phyloP scores from a whole-genome alignment of 495 filamentous ascomycete species.

The Aspergillus biplanus region DNA sequence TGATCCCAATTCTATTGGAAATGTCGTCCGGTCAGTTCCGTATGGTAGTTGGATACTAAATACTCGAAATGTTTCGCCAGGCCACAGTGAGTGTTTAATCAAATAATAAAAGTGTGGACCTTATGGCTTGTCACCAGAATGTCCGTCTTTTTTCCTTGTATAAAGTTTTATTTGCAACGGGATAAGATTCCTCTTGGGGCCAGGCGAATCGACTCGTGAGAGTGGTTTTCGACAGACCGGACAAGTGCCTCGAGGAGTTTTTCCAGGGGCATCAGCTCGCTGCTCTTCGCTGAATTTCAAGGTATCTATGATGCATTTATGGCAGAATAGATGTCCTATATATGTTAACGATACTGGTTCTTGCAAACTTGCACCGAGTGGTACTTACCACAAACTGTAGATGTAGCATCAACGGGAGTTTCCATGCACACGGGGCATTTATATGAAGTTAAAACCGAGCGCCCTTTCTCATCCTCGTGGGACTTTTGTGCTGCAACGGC shows the following conservation, averaged over 20 bases:
- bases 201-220: slow-evolving; percentile 30
- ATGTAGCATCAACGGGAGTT: slow-evolving; percentile 68
- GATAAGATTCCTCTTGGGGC: slow-evolving; percentile 46
- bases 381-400: slow-evolving; percentile 80
- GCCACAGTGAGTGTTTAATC: not conserved
- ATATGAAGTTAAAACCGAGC: slow-evolving; percentile 57
- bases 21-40: not conserved
- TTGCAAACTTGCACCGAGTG: not conserved
- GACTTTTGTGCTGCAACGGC: slow-evolving; percentile 54
- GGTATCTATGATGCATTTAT: slow-evolving; percentile 76
- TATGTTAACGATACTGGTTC: slow-evolving; percentile 1
- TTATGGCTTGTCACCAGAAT: not conserved
- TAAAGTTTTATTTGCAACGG: slow-evolving; percentile 65
- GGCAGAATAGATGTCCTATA: slow-evolving; percentile 83
- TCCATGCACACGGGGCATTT: slow-evolving; percentile 90
- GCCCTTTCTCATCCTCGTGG: slow-evolving; percentile 46
- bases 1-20: not conserved
- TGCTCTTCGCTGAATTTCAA: slow-evolving; percentile 63
- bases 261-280: slow-evolving; percentile 30
- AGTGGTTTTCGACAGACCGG: slow-evolving; percentile 53
- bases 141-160: slow-evolving; percentile 37
- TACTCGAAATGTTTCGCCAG: not conserved
- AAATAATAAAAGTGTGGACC: not conserved
- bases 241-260: slow-evolving; percentile 39
- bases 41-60: not conserved